These are phyloP conservation scores for Hyphopichia pseudoburtonii DNA, from an alignment of 1,139 yeast genomes.

Conservation along the genomic window DNA sequence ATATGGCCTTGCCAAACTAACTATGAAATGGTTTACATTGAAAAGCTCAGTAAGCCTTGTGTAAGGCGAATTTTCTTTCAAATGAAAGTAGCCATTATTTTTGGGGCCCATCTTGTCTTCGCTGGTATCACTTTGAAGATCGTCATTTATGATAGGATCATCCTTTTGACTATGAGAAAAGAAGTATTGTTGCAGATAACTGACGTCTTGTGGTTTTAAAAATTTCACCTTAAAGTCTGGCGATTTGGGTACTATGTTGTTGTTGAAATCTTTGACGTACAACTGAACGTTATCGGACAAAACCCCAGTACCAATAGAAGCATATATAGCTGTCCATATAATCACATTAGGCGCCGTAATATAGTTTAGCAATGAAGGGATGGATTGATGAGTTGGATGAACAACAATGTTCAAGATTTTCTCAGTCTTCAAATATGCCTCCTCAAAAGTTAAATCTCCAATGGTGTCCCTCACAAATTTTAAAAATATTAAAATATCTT, in stretches of 20 bases:
- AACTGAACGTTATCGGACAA: conserved; percentile 61
- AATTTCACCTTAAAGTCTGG: conserved; percentile 36
- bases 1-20: conserved; percentile 89
- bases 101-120: not conserved
- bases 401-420: conserved; percentile 84
- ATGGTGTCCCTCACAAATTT: conserved; percentile 76
- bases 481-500: conserved; percentile 76
- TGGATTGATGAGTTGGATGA: conserved; percentile 71
- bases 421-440: conserved; percentile 84
- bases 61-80: conserved; percentile 61
- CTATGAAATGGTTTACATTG: conserved; percentile 89
- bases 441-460: conserved; percentile 88
- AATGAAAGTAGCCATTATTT: conserved; percentile 13
- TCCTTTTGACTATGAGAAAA: conserved; percentile 4
- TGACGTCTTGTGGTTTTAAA: conserved; percentile 49
- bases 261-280: conserved; percentile 67
- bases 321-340: conserved; percentile 81
- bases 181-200: conserved; percentile 44
- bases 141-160: not conserved
- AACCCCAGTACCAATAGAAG: conserved; percentile 71
- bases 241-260: conserved; percentile 48
- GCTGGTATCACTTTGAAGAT: not conserved
- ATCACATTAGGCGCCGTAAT: conserved; percentile 93
- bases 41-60: conserved; percentile 86
- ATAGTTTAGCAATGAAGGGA: conserved; percentile 82